Base-by-base conservation (phyloP, 148 eudicot species). In the Nyssa sinensis region DNA sequence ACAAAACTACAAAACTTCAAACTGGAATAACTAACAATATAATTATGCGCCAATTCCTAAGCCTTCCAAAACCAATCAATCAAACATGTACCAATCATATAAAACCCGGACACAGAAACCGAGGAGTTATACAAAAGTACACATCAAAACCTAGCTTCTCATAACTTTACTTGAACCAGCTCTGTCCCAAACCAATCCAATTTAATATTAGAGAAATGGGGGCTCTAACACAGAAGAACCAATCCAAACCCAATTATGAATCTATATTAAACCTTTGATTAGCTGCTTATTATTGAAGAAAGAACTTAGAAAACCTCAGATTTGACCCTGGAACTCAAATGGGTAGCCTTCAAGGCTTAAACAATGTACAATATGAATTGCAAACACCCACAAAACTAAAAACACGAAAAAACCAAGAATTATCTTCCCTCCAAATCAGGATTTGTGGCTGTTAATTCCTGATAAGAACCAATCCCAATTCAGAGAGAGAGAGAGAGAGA, bases 391-490 rank as follows among this genome's bases (percentile, higher is more conserved):
- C 17, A 64, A 77, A 19, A 1, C 32, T 31, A 70, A 63, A n/a
- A 62, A 37, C 17, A 62, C 34, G 3, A 37, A 21, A 19, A 70
- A 70, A 77, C 10, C n/a, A 64, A 37, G 5, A 11, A 70, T 44
- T 49, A 28, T 66, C 70, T 47, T 53, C 28, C 34, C 55, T 51
- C 80, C 75, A 30, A 72, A 65, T 66, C 57, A 58, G 60, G 72
- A 78, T 41, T 71, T 59, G 32, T 47, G 59, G 53, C 27, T 59
- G 51, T 5, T 25, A 60, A 61, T 41, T 12, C 34, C 19, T 70
- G 63, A 64, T 32, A 59, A 72, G 23, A 29, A 44, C 67, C 66
- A 71, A 78, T 39, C 76, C 80, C 76, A 78, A 78, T 72, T 65
- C 71, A 55, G 75, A 71, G 57, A 70, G n/a, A 32, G 19, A 55